Percentiles rank a stretch among this genome's conserved stretches.
These are phyloP conservation scores for Penicillium crustosum DNA, from an alignment of 2,329 filamentous ascomycete species.

Conservation along the genomic window DNA sequence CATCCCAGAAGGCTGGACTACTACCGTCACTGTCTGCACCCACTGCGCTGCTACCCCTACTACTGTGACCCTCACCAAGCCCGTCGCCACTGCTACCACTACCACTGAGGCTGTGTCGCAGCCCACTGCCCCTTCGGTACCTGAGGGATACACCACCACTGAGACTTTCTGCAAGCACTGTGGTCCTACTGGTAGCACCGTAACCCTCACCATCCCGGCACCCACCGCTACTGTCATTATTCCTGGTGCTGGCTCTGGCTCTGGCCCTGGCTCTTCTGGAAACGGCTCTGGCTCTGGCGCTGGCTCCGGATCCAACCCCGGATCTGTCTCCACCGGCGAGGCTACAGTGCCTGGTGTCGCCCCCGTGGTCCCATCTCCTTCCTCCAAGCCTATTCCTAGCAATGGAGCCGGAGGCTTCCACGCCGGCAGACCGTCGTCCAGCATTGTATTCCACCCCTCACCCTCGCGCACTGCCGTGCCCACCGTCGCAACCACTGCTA, in stretches of 20 bases:
- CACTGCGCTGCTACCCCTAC: conserved; percentile 41
- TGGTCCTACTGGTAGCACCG: conserved; percentile 19
- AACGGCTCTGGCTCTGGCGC: not conserved
- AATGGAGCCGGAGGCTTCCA: conserved; percentile 8
- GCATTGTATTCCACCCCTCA: conserved; percentile 11
- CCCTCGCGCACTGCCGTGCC: conserved; percentile 2
- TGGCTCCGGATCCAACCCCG: not conserved
- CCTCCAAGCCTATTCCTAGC: conserved; percentile 1
- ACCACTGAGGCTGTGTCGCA: conserved; percentile 9
- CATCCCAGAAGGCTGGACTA: conserved; percentile 42
- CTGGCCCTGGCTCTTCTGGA: conserved; percentile 3
- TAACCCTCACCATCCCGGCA: conserved; percentile 25
- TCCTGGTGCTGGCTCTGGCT: conserved; percentile 1
- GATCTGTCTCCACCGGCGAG: not conserved
- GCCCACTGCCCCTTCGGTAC: conserved; percentile 8
- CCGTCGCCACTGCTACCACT: conserved; percentile 23
- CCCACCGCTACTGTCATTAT: not conserved
- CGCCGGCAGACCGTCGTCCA: conserved; percentile 10
- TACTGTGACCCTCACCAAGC: conserved; percentile 38
- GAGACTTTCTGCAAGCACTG: conserved; percentile 22
- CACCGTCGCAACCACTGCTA: conserved; percentile 4
- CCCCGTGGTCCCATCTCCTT: not conserved
- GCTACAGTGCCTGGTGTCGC: not conserved
- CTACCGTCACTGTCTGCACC: conserved; percentile 43
- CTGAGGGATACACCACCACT: conserved; percentile 18